phyloP scores from a whole-genome alignment of 306 rosid genomes.

The Ormosia emarginata region DNA sequence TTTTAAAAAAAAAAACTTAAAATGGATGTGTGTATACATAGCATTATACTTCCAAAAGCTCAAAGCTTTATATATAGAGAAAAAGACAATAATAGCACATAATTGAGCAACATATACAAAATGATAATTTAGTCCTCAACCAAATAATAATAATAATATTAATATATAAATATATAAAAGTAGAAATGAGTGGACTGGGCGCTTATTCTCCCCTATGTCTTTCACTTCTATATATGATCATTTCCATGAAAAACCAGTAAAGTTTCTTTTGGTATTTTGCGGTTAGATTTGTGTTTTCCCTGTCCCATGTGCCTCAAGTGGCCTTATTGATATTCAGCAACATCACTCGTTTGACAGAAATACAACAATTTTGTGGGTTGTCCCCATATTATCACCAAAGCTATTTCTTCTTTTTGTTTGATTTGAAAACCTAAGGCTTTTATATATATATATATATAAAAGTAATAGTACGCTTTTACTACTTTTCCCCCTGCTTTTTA shows the following conservation, averaged over 20 bases:
- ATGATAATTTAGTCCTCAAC: conserved; percentile 9
- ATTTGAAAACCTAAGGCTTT: not conserved
- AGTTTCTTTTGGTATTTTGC: conserved; percentile 45
- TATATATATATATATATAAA: not conserved
- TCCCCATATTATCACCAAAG: conserved; percentile 23
- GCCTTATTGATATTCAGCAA: conserved; percentile 22
- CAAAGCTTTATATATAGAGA: not conserved
- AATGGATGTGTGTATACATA: not conserved
- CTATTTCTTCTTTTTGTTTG: conserved; percentile 15
- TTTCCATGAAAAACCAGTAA: conserved; percentile 39
- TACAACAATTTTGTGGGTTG: conserved; percentile 21
- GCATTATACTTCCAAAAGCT: not conserved
- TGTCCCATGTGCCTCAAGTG: conserved; percentile 41
- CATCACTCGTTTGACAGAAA: conserved; percentile 12
- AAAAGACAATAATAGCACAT: not conserved
- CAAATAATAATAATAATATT: not conserved
- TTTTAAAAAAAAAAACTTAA: not conserved
- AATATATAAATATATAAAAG: not conserved
- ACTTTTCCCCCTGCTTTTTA: not conserved
- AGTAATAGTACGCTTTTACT: not conserved
- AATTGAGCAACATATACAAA: not conserved
- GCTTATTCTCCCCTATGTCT: not conserved
- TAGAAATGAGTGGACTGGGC: not conserved
- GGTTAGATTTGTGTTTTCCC: conserved; percentile 28
- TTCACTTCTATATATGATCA: conserved; percentile 22